phyloP scores from a whole-genome alignment of 495 filamentous ascomycete species.

The Aspergillus indologenus region DNA sequence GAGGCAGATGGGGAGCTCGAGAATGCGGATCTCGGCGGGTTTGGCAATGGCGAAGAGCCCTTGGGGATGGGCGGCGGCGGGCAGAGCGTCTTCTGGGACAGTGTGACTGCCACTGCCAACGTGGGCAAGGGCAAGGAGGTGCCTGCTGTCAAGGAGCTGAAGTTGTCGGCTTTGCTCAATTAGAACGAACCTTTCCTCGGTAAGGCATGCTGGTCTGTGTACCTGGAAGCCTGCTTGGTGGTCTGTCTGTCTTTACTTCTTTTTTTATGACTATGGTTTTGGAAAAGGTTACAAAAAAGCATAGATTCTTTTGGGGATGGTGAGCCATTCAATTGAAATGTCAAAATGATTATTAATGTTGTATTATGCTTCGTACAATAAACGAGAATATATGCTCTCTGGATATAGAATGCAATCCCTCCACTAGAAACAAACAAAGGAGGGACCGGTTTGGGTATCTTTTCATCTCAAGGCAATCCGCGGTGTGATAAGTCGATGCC shows the following conservation, averaged over 20 bases:
- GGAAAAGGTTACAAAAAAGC: background rate
- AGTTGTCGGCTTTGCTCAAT: conserved; percentile 55
- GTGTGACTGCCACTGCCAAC: conserved; percentile 26
- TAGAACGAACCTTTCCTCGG: too few species aligned
- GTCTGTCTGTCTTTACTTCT: background rate
- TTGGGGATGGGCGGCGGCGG: conserved; percentile 30
- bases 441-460: conserved; percentile 2
- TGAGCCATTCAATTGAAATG: background rate
- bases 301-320: background rate
- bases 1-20: conserved; percentile 12
- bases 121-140: conserved; percentile 28
- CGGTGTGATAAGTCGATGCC: background rate
- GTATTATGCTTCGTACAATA: background rate
- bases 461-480: conserved; percentile 1
- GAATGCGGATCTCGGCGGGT: conserved; percentile 5
- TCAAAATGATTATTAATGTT: background rate
- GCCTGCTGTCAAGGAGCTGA: conserved; percentile 45
- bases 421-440: background rate
- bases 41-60: conserved; percentile 20
- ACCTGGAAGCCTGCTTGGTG: background rate
- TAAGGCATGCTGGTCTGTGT: background rate
- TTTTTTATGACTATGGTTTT: background rate
- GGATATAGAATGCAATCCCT: background rate
- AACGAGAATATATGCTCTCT: background rate
- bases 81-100: conserved; percentile 41